Evolutionary conservation across 2,329 filamentous ascomycete genomes (phyloP), one percentile per base, ranked within the genome.

Genomic region (Fusarium sterilihyphosum): DNA sequence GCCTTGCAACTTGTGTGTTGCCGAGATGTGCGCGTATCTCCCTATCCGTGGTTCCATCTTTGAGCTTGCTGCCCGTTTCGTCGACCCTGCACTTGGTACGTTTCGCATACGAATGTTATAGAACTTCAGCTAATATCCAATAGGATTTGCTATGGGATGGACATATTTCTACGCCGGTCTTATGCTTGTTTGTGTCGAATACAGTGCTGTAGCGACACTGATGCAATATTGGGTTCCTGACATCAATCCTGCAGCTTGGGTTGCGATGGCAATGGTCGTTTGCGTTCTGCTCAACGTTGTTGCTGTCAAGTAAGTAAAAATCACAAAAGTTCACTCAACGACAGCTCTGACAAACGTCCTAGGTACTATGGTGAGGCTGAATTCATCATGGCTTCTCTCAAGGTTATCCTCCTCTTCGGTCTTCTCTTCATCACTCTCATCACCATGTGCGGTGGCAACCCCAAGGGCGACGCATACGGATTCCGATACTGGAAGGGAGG

Each of bases 401-500:
- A 86, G 75, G 89, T 86, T 44, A 69, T 85, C 29, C 79, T 85
- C n/a, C 79, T 86, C 26, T 73, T 91, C 63, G 88, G 88, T 5
- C 84, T 92, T 61, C 86, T 92, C 69, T 79, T 86, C 76, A 90
- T 90, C 81, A 92, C 92, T 8, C 89, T 93, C 79, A 85, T 93
- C 78, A 88, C 88, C 68, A 93, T 93, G 90, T 82, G 91, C 22
- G 91, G 91, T 24, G 92, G 89, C 16, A 93, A 93, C 76, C 92
- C 92, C 2, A 79, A 87, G 13, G 82, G 86, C 29, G 90, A 92
- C 74, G 84, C 88, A n/a, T 91, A 89, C 74, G 90, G 90, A n/a
- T 92, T 92, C 79, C 85, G 90, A 31, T 86, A 88, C 79, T 91
- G 89, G 83, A 78, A 77, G n/a, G 69, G 71, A 6, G 81, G 79